Conservation (phyloP, 805 yeast species). For the Candida khao-thaluensis region DNA sequence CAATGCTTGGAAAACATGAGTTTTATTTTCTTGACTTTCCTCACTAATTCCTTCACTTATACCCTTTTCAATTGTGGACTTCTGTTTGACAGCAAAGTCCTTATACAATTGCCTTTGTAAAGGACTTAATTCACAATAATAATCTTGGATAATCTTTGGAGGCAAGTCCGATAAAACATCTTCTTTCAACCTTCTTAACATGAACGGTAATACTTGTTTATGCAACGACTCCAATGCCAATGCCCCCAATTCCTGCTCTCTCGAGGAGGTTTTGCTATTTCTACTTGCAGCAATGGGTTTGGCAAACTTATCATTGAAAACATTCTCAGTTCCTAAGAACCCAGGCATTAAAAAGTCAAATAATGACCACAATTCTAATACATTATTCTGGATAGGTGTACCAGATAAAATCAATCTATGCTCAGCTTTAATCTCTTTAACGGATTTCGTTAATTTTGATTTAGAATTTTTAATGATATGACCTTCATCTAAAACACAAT, state of each 20-base stretch:
- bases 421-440: conserved; percentile 77
- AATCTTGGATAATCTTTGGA: conserved; percentile 97
- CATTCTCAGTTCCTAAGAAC: conserved; percentile 89
- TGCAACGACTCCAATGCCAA: conserved; percentile 93
- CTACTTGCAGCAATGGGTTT: conserved; percentile 95
- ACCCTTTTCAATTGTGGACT: conserved; percentile 64
- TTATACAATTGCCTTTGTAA: conserved; percentile 83
- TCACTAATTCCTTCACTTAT: conserved; percentile 36
- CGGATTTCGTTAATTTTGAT: conserved; percentile 86
- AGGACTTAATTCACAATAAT: conserved; percentile 93
- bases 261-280: conserved; percentile 81
- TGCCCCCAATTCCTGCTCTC: conserved; percentile 96
- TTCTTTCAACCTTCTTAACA: conserved; percentile 93
- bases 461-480: conserved; percentile 92
- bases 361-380: conserved; percentile 93
- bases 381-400: conserved; percentile 97
- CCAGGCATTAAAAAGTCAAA: conserved; percentile 99
- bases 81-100: conserved; percentile 86
- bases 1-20: conserved; percentile 94
- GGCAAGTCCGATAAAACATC: conserved; percentile 95
- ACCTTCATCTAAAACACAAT: conserved; percentile 96
- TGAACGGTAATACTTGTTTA: conserved; percentile 93
- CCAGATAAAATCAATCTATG: conserved; percentile 92
- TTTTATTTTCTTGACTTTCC: conserved; percentile 52
- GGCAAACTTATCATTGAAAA: conserved; percentile 93